Base-by-base conservation (phyloP, 1,284 basidiomycete genomes). In the Irpex lacteus region DNA sequence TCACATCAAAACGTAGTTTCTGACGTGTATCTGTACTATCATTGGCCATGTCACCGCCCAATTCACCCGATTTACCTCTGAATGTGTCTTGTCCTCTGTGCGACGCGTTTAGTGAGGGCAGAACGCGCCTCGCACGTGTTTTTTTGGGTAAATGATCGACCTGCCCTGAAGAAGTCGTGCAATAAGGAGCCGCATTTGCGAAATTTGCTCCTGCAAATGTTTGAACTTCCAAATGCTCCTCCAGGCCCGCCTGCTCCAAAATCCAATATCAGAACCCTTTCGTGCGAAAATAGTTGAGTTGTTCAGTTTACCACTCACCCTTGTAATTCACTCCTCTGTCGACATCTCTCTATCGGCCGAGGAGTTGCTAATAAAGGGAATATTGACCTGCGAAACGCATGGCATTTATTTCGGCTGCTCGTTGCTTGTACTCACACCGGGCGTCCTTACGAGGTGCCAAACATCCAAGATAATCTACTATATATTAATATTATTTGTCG, bases 331-430 rank as follows among this genome's bases (percentile, higher is more conserved):
- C 68, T 67, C 68, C 60, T 66, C 64, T 8, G 53, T 62, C 55
- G 66, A 66, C 59, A 11, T 15, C 47, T 60, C 40, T 38, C 52
- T 26, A 69, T 67, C 64, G 68, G 32, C 21, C 49, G 66, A 64
- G 64, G 68, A 67, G 68, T 64, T 67, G 68, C 64, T 69, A 67
- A 69, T 64, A 56, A 66, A 69, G 66, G 68, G 68, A 36, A 69
- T 34, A 69, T 32, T 21, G 37, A 66, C 37, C 32, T 44, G 40
- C 15, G 26, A 53, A n/a, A 18, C 37, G 60, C 55, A 32, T 37
- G 19, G 66, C 65, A 68, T 66, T 69, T 62, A 66, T 67, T 69
- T 69, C 68, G 68, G 68, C 36, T 58, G 54, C 63, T 44, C 64
- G 63, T 38, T 63, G 62, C 50, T 60, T 15, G 19, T 38, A 47